phyloP scores from a whole-genome alignment of 78 protist species.

The Paulinella micropora region DNA sequence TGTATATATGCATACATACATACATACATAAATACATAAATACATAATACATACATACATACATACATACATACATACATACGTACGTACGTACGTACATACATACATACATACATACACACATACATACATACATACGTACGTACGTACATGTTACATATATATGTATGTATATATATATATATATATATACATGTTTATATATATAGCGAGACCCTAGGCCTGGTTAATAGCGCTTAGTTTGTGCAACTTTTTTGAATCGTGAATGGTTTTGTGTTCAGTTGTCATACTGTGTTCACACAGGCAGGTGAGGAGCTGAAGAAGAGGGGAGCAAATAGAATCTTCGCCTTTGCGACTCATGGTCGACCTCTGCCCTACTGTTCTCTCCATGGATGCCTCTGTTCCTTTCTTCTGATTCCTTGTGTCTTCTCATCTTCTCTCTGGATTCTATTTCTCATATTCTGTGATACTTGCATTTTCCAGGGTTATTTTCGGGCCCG shows the following conservation, averaged over 20 bases:
- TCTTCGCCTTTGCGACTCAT: conserved; percentile 35
- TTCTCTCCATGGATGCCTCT: too few species aligned
- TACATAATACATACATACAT: not conserved
- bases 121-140: not conserved
- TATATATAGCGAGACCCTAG: not conserved
- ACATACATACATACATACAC: not conserved
- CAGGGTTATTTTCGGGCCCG: conserved; percentile 6
- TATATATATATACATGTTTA: not conserved
- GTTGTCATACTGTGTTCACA: too few species aligned
- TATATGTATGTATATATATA: not conserved
- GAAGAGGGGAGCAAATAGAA: conserved; percentile 6
- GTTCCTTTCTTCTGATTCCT: too few species aligned
- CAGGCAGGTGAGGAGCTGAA: conserved; percentile 18
- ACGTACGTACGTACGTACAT: not conserved
- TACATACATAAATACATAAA: not conserved
- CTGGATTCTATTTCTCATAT: too few species aligned
- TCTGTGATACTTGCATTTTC: too few species aligned
- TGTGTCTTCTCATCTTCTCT: too few species aligned
- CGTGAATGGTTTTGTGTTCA: not conserved
- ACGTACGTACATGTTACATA: not conserved
- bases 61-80: not conserved
- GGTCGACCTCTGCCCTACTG: too few species aligned
- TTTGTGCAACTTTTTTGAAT: not conserved
- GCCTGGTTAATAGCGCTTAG: not conserved
- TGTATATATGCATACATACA: not conserved